These are phyloP conservation scores for Fusarium heterosporum DNA, from an alignment of 2,329 filamentous ascomycete genomes.

Conservation along the genomic window DNA sequence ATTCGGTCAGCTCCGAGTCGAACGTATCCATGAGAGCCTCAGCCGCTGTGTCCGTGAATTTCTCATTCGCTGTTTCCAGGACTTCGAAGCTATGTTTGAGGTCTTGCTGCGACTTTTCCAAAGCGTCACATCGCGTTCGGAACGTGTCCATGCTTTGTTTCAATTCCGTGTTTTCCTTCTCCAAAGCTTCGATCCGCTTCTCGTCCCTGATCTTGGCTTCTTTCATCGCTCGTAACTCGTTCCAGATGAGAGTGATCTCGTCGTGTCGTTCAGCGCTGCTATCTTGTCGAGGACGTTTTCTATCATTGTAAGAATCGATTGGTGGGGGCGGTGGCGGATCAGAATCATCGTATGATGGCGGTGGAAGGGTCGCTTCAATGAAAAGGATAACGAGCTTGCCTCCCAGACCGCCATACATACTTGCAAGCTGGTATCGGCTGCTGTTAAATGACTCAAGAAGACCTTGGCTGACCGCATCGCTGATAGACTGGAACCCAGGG, in stretches of 20 bases:
- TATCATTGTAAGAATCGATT: conserved; percentile 1
- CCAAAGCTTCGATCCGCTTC: neutral
- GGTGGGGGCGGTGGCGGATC: conserved; percentile 6
- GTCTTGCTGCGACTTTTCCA: neutral
- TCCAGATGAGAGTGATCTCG: neutral
- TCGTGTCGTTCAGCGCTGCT: neutral
- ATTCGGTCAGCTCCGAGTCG: conserved; percentile 11
- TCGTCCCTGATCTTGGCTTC: neutral
- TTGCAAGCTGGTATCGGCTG: conserved; percentile 17
- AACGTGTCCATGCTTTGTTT: neutral
- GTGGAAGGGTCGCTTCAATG: neutral
- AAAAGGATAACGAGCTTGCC: conserved; percentile 12
- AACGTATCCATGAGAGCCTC: conserved; percentile 1
- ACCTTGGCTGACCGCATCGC: conserved; percentile 16
- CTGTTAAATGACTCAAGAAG: conserved; percentile 1
- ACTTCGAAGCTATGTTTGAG: neutral
- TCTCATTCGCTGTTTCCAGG: neutral
- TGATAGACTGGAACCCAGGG: conserved; percentile 10
- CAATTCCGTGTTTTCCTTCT: neutral
- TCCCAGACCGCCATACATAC: conserved; percentile 27
- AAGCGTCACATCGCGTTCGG: neutral
- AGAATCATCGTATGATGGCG: conserved; percentile 7
- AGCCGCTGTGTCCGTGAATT: neutral
- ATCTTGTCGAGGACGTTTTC: conserved; percentile 19
- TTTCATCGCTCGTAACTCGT: neutral